Evolutionary conservation across 192 early-diverging fungal genomes (phyloP).

Genomic region (Podila epicladia): DNA sequence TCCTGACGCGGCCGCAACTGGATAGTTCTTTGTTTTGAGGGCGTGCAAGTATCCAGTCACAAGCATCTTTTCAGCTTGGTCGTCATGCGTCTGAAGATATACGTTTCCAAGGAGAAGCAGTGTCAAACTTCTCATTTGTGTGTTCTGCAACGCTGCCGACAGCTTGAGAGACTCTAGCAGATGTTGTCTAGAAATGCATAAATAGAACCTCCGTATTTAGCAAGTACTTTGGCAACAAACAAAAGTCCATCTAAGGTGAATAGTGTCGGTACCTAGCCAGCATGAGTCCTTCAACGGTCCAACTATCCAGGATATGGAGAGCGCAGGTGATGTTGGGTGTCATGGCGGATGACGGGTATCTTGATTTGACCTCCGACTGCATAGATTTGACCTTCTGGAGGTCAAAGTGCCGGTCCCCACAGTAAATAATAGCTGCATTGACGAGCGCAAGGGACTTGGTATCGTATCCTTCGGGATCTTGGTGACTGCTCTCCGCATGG

Average conservation of each 20-base stretch:
- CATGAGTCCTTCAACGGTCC: slow-evolving; percentile 28
- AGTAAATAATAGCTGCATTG: slow-evolving; percentile 27
- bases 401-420: slow-evolving; percentile 23
- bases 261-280: slow-evolving; percentile 26
- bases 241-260: slow-evolving; percentile 14
- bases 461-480: slow-evolving; percentile 43
- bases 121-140: slow-evolving; percentile 52
- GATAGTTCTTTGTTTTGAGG: slow-evolving; percentile 33
- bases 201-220: slow-evolving; percentile 1
- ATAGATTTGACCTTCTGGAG: slow-evolving; percentile 22
- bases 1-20: slow-evolving; percentile 31
- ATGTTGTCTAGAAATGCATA: slow-evolving; percentile 45
- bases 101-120: slow-evolving; percentile 49
- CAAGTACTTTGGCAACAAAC: neutral
- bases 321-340: slow-evolving; percentile 22
- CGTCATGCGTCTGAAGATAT: slow-evolving; percentile 49
- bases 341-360: slow-evolving; percentile 6
- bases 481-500: slow-evolving; percentile 8
- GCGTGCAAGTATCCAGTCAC: slow-evolving; percentile 39
- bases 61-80: slow-evolving; percentile 59
- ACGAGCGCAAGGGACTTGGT: slow-evolving; percentile 39
- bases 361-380: slow-evolving; percentile 15
- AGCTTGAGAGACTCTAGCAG: slow-evolving; percentile 51
- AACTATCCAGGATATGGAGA: slow-evolving; percentile 42
- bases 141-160: slow-evolving; percentile 38